phyloP scores from a whole-genome alignment of 1,284 basidiomycete species.

The Trametes versicolor region DNA sequence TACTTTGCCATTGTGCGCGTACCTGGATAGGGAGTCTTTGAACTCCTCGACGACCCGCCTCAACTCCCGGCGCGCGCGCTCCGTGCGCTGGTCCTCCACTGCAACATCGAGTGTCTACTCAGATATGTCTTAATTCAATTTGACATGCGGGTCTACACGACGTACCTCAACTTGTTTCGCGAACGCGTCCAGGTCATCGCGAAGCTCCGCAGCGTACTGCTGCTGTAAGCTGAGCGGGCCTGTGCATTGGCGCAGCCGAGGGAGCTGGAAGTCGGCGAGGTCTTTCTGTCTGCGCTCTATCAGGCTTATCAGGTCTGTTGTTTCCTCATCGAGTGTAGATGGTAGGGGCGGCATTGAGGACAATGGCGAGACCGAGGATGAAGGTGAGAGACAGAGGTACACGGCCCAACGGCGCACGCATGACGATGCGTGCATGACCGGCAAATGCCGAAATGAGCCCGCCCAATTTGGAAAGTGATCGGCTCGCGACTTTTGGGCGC shows the following conservation, averaged over 20 bases:
- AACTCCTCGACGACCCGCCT: constrained; percentile 60
- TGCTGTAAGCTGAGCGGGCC: constrained; percentile 78
- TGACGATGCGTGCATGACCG: constrained; percentile 2
- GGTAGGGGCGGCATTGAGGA: constrained; percentile 72
- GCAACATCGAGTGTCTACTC: constrained; percentile 69
- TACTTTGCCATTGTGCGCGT: constrained; percentile 37
- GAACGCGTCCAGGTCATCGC: constrained; percentile 76
- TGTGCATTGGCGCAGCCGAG: constrained; percentile 70
- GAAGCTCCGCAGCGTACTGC: constrained; percentile 75
- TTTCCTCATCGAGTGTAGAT: constrained; percentile 59
- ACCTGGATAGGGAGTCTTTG: constrained; percentile 59
- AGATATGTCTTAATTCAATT: constrained; percentile 29
- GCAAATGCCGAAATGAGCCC: constrained; percentile 14
- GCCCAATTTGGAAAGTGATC: neutral
- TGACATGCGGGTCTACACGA: constrained; percentile 8
- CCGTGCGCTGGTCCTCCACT: constrained; percentile 73
- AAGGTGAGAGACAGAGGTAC: neutral
- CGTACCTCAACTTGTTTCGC: constrained; percentile 76
- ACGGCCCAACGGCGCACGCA: neutral
- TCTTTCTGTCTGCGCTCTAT: constrained; percentile 69
- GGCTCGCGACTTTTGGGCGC: constrained; percentile 6
- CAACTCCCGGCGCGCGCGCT: constrained; percentile 62
- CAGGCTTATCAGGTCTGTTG: constrained; percentile 57
- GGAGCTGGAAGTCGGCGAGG: constrained; percentile 76
- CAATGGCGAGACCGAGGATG: neutral